Conservation (phyloP, 2,329 filamentous ascomycete species). For the Apiospora malaysiana region DNA sequence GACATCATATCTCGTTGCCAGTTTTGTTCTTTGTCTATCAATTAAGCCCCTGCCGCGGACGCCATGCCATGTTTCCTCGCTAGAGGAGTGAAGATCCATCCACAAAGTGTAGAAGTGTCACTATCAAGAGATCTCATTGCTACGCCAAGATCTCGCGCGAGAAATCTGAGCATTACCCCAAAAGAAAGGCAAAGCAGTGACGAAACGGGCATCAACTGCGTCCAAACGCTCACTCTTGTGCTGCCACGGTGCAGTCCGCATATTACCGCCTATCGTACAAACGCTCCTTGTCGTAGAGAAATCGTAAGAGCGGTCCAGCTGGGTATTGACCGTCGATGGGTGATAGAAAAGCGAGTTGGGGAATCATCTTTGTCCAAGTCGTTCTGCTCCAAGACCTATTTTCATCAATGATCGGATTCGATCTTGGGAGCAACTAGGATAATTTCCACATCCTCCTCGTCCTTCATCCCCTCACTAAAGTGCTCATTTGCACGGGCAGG, state of each 20-base stretch:
- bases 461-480: not conserved
- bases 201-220: not conserved
- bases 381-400: not conserved
- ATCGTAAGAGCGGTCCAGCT: not conserved
- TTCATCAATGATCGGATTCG: not conserved
- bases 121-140: not conserved
- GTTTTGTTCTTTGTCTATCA: conserved; percentile 8
- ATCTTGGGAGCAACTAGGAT: not conserved
- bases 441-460: not conserved
- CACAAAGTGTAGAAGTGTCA: conserved; percentile 9
- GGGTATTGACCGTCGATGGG: not conserved
- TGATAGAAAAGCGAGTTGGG: not conserved
- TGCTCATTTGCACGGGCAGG: not conserved
- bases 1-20: not conserved
- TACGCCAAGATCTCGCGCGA: conserved; percentile 1
- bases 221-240: not conserved
- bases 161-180: not conserved
- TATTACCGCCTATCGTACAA: not conserved
- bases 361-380: not conserved
- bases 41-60: conserved; percentile 2
- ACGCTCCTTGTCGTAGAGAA: not conserved
- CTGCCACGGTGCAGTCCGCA: not conserved
- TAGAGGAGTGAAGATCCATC: not conserved
- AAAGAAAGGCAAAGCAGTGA: conserved; percentile 2
- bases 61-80: conserved; percentile 6